These are phyloP conservation scores for Amphibolis antarctica DNA, from an alignment of 106 monocot genomes.

Conservation along the genomic window DNA sequence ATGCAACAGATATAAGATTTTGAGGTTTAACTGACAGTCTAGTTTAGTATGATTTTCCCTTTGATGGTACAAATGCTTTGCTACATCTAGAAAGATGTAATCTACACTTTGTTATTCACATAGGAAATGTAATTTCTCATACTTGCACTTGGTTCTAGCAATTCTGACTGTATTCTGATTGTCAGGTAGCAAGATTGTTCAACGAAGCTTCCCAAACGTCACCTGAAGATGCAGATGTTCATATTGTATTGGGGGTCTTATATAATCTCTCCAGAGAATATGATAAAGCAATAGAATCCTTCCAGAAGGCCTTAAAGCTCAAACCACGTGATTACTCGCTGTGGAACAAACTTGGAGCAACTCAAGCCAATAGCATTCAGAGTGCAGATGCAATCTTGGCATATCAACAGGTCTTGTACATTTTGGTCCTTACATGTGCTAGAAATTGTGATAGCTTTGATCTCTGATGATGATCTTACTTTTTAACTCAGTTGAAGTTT, in stretches of 20 bases:
- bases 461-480: too few relatives aligned
- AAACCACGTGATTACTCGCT: constrained; percentile 94
- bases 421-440: background rate
- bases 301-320: constrained; percentile 72
- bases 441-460: too few relatives aligned
- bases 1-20: too few relatives aligned
- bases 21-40: too few relatives aligned
- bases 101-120: too few relatives aligned
- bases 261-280: constrained; percentile 96
- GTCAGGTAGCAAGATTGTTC: constrained; percentile 79
- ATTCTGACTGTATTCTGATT: constrained; percentile 1
- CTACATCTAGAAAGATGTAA: too few relatives aligned
- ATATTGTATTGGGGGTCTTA: constrained; percentile 88
- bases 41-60: too few relatives aligned
- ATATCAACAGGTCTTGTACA: constrained; percentile 71
- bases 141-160: background rate
- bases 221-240: constrained; percentile 96
- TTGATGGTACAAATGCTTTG: too few relatives aligned
- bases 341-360: constrained; percentile 99
- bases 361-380: constrained; percentile 93
- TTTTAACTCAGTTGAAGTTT: too few relatives aligned
- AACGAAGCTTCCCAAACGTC: constrained; percentile 86
- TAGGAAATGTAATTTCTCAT: background rate
- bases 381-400: constrained; percentile 91
- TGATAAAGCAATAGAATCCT: constrained; percentile 70